Conservation (phyloP, 1,139 yeast species). For the Hansenula lynferdii region DNA sequence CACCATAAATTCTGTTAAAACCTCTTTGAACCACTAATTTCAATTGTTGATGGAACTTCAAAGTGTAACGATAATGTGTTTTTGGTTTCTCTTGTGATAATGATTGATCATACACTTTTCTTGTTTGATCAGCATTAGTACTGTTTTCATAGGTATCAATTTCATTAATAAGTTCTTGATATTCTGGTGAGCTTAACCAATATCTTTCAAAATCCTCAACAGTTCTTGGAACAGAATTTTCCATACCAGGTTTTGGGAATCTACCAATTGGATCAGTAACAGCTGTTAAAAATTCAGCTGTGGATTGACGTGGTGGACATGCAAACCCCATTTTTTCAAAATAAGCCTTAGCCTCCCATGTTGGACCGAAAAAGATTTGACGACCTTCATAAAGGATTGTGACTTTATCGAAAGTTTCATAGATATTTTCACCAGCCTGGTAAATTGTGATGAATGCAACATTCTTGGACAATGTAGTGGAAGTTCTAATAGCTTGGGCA, state of each 20-base stretch:
- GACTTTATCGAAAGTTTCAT: conserved; percentile 41
- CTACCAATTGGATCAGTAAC: conserved; percentile 58
- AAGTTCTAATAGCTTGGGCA: conserved; percentile 36
- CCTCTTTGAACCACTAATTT: conserved; percentile 42
- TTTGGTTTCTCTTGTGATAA: conserved; percentile 37
- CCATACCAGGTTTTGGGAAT: conserved; percentile 44
- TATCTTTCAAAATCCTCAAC: conserved; percentile 61
- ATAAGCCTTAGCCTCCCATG: conserved; percentile 37
- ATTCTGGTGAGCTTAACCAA: conserved; percentile 62
- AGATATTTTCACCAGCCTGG: conserved; percentile 44
- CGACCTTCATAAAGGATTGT: conserved; percentile 38
- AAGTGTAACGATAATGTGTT: conserved; percentile 39
- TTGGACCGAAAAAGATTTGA: conserved; percentile 38
- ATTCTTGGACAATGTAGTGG: conserved; percentile 32
- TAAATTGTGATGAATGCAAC: conserved; percentile 41
- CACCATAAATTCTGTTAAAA: conserved; percentile 46
- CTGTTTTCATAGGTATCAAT: conserved; percentile 37
- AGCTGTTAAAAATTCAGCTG: conserved; percentile 58
- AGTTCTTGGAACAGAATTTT: conserved; percentile 59
- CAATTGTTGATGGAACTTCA: conserved; percentile 42
- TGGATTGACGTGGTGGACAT: conserved; percentile 52
- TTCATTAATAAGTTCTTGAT: conserved; percentile 34
- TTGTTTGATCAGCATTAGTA: conserved; percentile 37
- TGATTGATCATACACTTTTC: conserved; percentile 32
- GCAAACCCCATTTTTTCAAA: conserved; percentile 44